phyloP scores from a whole-genome alignment of 495 filamentous ascomycete genomes.

The Usnea hakonensis region DNA sequence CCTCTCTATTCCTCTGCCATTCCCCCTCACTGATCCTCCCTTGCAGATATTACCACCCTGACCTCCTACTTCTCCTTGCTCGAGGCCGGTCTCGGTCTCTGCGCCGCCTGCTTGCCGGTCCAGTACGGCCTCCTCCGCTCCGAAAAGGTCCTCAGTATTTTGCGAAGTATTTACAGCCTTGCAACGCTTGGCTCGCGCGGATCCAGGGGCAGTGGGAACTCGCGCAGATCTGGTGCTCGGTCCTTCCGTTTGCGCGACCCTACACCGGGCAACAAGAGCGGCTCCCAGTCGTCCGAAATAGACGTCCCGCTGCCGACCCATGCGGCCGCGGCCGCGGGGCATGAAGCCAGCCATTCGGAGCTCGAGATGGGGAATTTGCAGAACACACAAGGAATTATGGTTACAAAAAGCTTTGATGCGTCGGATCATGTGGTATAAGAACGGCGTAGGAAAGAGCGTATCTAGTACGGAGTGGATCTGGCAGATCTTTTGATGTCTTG shows the following conservation, averaged over 20 bases:
- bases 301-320: conserved; percentile 1
- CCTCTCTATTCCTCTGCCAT: not conserved
- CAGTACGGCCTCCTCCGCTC: conserved; percentile 14
- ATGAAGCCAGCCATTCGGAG: not conserved
- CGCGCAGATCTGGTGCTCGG: conserved; percentile 5
- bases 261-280: not conserved
- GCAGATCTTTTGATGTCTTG: too few species aligned
- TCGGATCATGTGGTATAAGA: not conserved
- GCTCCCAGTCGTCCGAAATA: conserved; percentile 1
- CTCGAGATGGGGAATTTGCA: conserved; percentile 2
- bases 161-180: conserved; percentile 10
- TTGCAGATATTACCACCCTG: conserved; percentile 10
- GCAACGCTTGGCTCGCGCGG: conserved; percentile 11
- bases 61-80: conserved; percentile 18
- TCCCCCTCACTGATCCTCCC: not conserved
- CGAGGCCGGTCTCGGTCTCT: conserved; percentile 12
- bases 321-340: not conserved
- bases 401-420: not conserved
- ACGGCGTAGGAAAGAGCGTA: not conserved
- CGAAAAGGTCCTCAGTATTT: conserved; percentile 10
- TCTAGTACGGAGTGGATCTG: too few species aligned
- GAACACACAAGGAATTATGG: not conserved
- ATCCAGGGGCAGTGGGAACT: not conserved
- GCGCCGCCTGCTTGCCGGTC: conserved; percentile 3
- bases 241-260: too few species aligned